Evolutionary conservation across 1,284 basidiomycete species (phyloP), one percentile per base, ranked within the genome.

Genomic region (Microbotryomycetes sp.): DNA sequence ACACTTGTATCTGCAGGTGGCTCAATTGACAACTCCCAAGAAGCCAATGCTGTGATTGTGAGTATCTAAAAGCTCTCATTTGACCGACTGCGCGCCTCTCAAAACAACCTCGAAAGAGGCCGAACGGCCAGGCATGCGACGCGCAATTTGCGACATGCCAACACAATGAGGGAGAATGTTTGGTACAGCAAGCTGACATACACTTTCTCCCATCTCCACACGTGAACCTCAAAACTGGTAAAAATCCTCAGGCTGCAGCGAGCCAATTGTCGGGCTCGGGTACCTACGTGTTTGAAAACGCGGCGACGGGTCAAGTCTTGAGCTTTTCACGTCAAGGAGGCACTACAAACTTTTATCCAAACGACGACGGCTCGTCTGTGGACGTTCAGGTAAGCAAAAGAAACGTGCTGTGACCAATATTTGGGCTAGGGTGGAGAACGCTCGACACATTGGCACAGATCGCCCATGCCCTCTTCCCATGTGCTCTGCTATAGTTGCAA

Each of bases 201-300:
- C n/a, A n/a, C n/a, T n/a, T n/a, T n/a, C n/a, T n/a, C n/a, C n/a
- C n/a, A n/a, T n/a, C n/a, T n/a, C n/a, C n/a, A n/a, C n/a, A n/a
- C n/a, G n/a, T n/a, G n/a, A n/a, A n/a, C n/a, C n/a, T n/a, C n/a
- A n/a, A n/a, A n/a, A n/a, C n/a, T n/a, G n/a, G n/a, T n/a, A n/a
- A n/a, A n/a, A n/a, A n/a, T n/a, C n/a, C n/a, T n/a, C n/a, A n/a
- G n/a, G n/a, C n/a, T n/a, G n/a, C n/a, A n/a, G n/a, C n/a, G n/a
- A n/a, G n/a, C n/a, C n/a, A n/a, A n/a, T n/a, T n/a, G n/a, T 41
- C 18, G 35, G 64, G 59, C 18, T 60, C 45, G 5, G 56, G 61
- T 18, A 56, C 59, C 60, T 67, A 67, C 47, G 50, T 65, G 41
- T 48, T 67, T 28, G 59, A 61, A 30, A 67, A 67, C 54, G 60